Base-by-base conservation (phyloP, 352 stramenopile species). In the Plasmopara viticola region DNA sequence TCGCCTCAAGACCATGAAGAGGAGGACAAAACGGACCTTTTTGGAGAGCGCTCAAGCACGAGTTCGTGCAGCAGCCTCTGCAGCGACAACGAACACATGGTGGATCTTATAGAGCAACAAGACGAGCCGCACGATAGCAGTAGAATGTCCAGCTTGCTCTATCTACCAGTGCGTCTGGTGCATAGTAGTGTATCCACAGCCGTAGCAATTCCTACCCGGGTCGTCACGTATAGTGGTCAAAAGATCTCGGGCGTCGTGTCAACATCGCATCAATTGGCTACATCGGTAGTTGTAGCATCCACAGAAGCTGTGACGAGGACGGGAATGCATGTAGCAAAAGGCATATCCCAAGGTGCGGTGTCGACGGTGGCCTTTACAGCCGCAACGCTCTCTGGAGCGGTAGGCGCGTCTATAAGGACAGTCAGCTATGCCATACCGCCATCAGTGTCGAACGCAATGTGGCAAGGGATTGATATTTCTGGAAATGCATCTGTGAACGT, bases 391-490 rank as follows among this genome's bases (percentile, higher is more conserved):
- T 71, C 69, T 41, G 75, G 71, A 29, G 74, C 72, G 0, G 68
- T 87, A n/a, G 70, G 68, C 0, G 66, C 63, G 0, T 87, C 79
- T 0, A 67, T 85, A 31, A 68, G 69, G 33, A 81, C 64, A 0
- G 77, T 68, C 10, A 63, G 63, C 37, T 82, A 78, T 31, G 72
- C 69, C 5, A 84, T 90, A 29, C 75, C 77, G 0, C 51, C 66
- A n/a, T 84, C 74, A 0, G 67, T 87, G 8, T 82, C 77, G 15
- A 84, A 73, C 40, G 71, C 68, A 0, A 57, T 88, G 49, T 88
- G 73, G 74, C 66, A 85, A 15, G 64, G 78, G 8, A 68, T 89
- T 53, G 74, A 72, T 14, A 66, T 68, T 12, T 87, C 80, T 5
- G 68, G 80, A 0, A 86, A 66, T n/a, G 68, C 66, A 18, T 87